These are phyloP conservation scores for Cercospora sojina DNA, from an alignment of 2,329 filamentous ascomycete species.

Conservation along the genomic window DNA sequence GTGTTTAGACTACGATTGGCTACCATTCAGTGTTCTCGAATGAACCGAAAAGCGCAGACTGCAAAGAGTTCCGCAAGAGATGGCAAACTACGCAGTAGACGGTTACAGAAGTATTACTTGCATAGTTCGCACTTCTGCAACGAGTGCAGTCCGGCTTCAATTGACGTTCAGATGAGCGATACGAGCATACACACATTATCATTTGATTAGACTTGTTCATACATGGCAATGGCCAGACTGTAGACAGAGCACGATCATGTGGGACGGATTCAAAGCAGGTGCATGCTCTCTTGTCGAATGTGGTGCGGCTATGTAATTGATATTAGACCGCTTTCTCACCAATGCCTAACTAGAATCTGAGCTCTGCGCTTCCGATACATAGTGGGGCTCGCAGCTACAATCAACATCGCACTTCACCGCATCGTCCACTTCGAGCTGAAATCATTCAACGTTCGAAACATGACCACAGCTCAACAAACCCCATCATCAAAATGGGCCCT, in stretches of 20 bases:
- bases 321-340: not conserved
- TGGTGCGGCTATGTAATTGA: not conserved
- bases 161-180: not conserved
- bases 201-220: not conserved
- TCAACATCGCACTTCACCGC: not conserved
- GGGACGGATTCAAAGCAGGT: too few species aligned
- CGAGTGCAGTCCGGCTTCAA: not conserved
- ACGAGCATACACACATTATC: not conserved
- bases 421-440: not conserved
- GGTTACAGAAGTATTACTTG: not conserved
- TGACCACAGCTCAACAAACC: not conserved
- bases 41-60: not conserved
- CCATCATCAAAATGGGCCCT: constrained; percentile 43
- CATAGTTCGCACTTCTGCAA: not conserved
- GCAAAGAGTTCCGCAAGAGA: not conserved
- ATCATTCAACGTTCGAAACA: not conserved
- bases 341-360: not conserved
- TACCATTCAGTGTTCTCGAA: not conserved
- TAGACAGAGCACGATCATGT: too few species aligned
- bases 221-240: not conserved
- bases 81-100: not conserved
- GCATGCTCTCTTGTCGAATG: not conserved
- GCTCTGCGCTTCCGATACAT: not conserved
- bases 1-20: not conserved
- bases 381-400: not conserved